Conservation (phyloP, 2,329 filamentous ascomycete genomes). For the Chaetomium olivaceum region DNA sequence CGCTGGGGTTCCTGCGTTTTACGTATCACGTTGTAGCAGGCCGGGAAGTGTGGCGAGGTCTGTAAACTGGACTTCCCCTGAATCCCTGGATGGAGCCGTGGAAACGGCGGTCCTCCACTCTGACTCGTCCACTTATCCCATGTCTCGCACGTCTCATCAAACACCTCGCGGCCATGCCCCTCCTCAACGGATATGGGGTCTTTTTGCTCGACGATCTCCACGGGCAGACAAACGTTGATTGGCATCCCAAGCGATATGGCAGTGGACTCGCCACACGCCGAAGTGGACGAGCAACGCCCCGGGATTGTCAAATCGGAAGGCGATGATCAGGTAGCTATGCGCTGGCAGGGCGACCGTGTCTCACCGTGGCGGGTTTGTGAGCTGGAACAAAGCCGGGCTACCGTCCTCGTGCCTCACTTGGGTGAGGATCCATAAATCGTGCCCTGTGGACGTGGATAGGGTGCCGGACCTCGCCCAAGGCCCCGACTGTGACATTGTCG, state of each 20-base stretch:
- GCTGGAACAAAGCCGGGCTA: too few species aligned
- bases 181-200: not conserved
- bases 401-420: not conserved
- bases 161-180: not conserved
- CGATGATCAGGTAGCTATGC: not conserved
- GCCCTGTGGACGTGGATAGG: not conserved
- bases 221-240: not conserved
- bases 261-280: not conserved
- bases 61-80: not conserved
- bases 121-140: not conserved
- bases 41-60: too few species aligned
- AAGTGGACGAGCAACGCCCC: too few species aligned
- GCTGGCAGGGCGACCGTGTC: not conserved
- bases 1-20: too few species aligned
- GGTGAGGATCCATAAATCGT: not conserved
- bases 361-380: too few species aligned
- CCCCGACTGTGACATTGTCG: too few species aligned
- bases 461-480: not conserved
- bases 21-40: too few species aligned
- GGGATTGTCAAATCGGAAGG: not conserved
- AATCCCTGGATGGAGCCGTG: too few species aligned
- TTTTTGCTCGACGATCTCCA: slow-evolving; percentile 2
- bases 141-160: too few species aligned
- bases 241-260: not conserved
- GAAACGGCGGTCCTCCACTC: too few species aligned